These are phyloP conservation scores for Citrus unshiu DNA, from an alignment of 345 rosid genomes.

Conservation along the genomic window DNA sequence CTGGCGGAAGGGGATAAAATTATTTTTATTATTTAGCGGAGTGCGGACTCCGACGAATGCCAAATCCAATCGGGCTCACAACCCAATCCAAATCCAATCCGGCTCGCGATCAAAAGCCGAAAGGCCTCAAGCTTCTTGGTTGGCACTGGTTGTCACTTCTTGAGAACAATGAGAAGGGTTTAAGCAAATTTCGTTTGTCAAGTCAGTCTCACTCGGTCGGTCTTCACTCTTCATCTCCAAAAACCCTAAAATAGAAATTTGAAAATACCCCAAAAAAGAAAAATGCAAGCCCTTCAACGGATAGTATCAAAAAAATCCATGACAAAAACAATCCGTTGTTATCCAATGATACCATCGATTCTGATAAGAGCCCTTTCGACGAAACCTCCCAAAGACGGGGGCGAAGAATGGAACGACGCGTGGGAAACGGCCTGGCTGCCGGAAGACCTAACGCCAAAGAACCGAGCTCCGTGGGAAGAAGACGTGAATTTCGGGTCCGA, in stretches of 20 bases:
- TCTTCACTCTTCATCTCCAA: background rate
- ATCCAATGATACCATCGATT: constrained; percentile 7
- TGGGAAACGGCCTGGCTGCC: constrained; percentile 97
- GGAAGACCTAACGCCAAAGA: constrained; percentile 51
- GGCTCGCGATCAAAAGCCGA: background rate
- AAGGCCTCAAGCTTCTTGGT: too few species aligned
- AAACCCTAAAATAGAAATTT: background rate
- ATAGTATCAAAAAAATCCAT: constrained; percentile 6
- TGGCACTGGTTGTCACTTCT: too few species aligned
- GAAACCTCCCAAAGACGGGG: constrained; percentile 33
- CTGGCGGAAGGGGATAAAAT: background rate
- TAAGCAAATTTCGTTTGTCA: background rate
- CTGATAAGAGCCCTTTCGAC: constrained; percentile 30
- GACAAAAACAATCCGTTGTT: background rate
- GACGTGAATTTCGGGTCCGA: constrained; percentile 63
- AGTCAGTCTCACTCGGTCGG: too few species aligned
- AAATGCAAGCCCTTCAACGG: constrained; percentile 38
- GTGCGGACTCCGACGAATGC: background rate
- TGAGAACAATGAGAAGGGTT: background rate
- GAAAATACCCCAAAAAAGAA: background rate
- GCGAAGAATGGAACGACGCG: constrained; percentile 88
- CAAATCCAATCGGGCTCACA: background rate
- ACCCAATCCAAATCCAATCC: background rate
- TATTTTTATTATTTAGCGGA: too few species aligned
- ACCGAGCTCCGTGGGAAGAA: constrained; percentile 73